Percentiles rank a stretch among this genome's conserved stretches.
Conservation (phyloP, 208 protist genomes). For the Acanthamoeba pearcei region DNA sequence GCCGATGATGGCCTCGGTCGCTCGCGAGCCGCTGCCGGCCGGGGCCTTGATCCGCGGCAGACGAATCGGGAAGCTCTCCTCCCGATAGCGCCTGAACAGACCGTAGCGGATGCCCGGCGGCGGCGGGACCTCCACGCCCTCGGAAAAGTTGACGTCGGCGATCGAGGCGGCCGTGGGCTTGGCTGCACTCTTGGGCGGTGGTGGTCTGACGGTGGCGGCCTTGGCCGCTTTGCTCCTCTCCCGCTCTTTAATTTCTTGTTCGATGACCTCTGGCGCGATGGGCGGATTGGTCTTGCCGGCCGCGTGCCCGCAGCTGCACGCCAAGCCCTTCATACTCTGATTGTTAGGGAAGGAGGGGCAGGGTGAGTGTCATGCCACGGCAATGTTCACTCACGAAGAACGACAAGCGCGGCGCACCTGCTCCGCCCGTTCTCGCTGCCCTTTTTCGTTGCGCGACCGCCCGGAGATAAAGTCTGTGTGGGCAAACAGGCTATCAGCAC, state of each 20-base stretch:
- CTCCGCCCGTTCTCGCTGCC: too few relatives aligned
- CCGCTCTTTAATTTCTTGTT: not conserved
- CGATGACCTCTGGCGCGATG: constrained; percentile 19
- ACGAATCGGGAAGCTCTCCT: not conserved
- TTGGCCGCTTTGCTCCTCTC: not conserved
- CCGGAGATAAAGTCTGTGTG: not conserved
- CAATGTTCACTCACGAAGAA: not conserved
- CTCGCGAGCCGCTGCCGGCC: not conserved
- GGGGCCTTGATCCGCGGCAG: not conserved
- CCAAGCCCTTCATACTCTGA: not conserved
- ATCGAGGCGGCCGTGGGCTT: not conserved
- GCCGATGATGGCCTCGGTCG: not conserved
- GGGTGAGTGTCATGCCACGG: not conserved
- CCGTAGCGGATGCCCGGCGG: not conserved
- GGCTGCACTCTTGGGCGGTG: not conserved
- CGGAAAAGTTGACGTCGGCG: not conserved
- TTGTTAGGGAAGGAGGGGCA: not conserved
- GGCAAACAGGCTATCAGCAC: not conserved
- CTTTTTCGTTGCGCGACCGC: not conserved
- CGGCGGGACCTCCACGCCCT: not conserved
- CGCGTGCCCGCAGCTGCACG: not conserved
- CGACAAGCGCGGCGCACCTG: too few relatives aligned
- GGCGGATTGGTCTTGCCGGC: not conserved
- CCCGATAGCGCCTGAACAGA: not conserved
- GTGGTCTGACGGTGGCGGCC: not conserved